Percentiles rank a stretch among this genome's conserved stretches.
Conservation (phyloP, 495 filamentous ascomycete species). For the Entonaema liquescens region DNA sequence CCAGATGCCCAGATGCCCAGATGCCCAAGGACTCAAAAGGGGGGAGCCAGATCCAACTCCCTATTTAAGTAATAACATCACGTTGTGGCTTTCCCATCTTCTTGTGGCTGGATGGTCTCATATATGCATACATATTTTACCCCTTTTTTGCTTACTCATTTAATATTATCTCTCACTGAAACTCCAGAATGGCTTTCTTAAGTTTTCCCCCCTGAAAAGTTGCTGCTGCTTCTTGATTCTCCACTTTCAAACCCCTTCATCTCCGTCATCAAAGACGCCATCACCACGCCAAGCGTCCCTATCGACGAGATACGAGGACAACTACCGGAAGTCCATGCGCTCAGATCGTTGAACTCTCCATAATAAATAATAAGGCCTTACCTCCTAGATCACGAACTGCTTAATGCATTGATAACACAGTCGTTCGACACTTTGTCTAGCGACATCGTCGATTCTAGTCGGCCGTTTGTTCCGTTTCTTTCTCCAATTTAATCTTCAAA, state of each 20-base stretch:
- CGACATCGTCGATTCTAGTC: neutral
- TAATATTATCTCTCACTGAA: too few species aligned
- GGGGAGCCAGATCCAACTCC: neutral
- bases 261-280: neutral
- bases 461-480: neutral
- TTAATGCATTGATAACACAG: neutral
- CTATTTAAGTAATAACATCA: conserved; percentile 4
- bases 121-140: neutral
- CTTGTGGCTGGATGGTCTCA: neutral
- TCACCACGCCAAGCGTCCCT: neutral
- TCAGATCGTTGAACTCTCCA: conserved; percentile 7
- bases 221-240: neutral
- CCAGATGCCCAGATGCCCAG: too few species aligned
- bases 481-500: neutral
- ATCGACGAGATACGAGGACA: neutral
- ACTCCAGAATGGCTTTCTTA: neutral
- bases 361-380: conserved; percentile 9
- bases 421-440: neutral
- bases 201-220: neutral
- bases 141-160: neutral
- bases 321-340: conserved; percentile 4
- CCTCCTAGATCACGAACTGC: neutral
- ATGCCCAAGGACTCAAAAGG: neutral
- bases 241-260: conserved; percentile 17
- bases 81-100: neutral